Evolutionary conservation across 106 monocot genomes (phyloP).

Genomic region (Acorus gramineus): DNA sequence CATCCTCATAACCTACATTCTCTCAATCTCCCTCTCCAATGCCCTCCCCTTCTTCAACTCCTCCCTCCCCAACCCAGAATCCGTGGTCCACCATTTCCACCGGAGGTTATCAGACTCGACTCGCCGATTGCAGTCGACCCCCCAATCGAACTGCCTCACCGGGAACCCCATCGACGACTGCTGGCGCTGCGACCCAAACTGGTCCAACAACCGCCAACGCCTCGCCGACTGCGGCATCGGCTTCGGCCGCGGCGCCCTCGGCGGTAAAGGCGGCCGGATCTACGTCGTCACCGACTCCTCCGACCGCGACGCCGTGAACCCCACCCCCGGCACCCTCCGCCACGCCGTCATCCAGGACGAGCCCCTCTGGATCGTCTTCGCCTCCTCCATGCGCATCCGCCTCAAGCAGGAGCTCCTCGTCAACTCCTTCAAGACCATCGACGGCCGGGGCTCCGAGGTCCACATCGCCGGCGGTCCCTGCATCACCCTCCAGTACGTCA

Average conservation of each 20-base stretch:
- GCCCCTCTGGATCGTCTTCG: slow-evolving; percentile 66
- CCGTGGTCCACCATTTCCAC: slow-evolving; percentile 11
- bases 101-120: neutral
- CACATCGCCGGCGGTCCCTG: slow-evolving; percentile 54
- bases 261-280: slow-evolving; percentile 41
- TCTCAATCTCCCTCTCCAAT: neutral
- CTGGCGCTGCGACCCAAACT: slow-evolving; percentile 41
- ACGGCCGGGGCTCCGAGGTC: slow-evolving; percentile 59
- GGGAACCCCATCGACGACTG: slow-evolving; percentile 41
- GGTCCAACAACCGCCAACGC: slow-evolving; percentile 24
- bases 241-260: slow-evolving; percentile 36
- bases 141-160: slow-evolving; percentile 7
- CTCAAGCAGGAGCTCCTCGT: slow-evolving; percentile 56
- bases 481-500: slow-evolving; percentile 56
- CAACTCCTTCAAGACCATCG: slow-evolving; percentile 72
- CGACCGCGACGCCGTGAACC: slow-evolving; percentile 45
- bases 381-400: slow-evolving; percentile 45
- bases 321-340: slow-evolving; percentile 52
- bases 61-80: slow-evolving; percentile 7
- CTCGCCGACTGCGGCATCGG: slow-evolving; percentile 44
- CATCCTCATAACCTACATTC: slow-evolving; percentile 1
- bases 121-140: neutral
- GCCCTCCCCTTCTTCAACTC: slow-evolving; percentile 8
- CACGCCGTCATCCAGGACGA: slow-evolving; percentile 47
- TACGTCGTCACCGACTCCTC: slow-evolving; percentile 53